Percentiles rank a stretch among this genome's conserved stretches.
phyloP scores from a whole-genome alignment of 2,329 filamentous ascomycete genomes.

The Tolypocladium pustulatum region DNA sequence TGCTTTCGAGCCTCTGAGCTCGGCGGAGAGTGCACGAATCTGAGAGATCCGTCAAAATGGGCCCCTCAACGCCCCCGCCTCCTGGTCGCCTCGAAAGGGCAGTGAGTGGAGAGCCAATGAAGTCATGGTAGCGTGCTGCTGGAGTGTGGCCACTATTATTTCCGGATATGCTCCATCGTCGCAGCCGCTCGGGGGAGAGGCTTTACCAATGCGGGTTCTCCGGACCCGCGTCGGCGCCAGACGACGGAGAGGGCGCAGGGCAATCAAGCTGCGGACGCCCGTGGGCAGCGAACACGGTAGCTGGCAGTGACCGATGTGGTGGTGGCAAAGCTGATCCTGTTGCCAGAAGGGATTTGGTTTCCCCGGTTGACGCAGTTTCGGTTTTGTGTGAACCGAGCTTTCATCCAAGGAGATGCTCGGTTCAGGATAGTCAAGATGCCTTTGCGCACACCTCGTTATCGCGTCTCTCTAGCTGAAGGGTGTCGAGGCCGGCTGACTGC shows the following conservation, averaged over 20 bases:
- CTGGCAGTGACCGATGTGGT: not conserved
- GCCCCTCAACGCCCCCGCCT: not conserved
- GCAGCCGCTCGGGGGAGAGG: not conserved
- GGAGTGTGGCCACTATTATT: not conserved
- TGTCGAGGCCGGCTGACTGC: not conserved
- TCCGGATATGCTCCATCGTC: not conserved
- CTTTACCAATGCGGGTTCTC: not conserved
- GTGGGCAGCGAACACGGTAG: not conserved
- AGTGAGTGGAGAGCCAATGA: not conserved
- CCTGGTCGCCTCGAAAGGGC: not conserved
- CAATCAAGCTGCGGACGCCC: not conserved
- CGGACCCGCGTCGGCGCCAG: not conserved
- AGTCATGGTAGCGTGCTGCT: not conserved
- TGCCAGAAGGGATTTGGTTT: not conserved
- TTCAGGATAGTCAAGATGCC: not conserved
- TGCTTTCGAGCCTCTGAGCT: not conserved
- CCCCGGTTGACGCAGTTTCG: not conserved
- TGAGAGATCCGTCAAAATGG: not conserved
- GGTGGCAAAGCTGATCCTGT: not conserved
- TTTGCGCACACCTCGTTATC: not conserved
- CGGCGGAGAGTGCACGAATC: not conserved
- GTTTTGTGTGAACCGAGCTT: not conserved
- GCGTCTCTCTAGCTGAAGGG: not conserved
- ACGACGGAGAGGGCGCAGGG: not conserved
- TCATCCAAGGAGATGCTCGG: not conserved